Evolutionary conservation across 768 basidiomycete species (phyloP), one percentile per base, ranked within the genome.

Genomic region (Lactarius deliciosus): DNA sequence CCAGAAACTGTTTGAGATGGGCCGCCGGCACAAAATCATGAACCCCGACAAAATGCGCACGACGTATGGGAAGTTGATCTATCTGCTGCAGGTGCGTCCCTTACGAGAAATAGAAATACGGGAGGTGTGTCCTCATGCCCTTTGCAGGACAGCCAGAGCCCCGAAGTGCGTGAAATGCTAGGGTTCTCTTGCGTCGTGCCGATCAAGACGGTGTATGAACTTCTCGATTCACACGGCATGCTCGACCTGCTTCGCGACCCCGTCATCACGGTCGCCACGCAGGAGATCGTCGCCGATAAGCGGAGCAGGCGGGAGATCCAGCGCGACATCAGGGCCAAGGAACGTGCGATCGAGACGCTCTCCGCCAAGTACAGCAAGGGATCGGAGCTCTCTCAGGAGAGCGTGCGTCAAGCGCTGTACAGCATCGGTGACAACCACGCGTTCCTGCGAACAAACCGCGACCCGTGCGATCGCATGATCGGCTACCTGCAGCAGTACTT

Each of bases 41-140:
- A 94, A 94, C 71, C 92, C 92, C 0, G 92, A 94, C 73, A 93
- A 93, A 72, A 93, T 94, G 92, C 83, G 92, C 30, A 87, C 89
- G 34, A 94, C 90, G 9, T 94, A 94, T 68, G 92, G 92, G 11
- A 94, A 94, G 73, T 78, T 94, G 66, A 87, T 93, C 40, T 94
- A 93, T 75, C 78, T 94, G 63, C 82, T 93, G 40, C 90, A 92
- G 83, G 90, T 89, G 68, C 70, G 80, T 73, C 45, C 18, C 30
- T 2, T 54, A 30, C 36, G 10, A 6, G 57, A 5, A 25, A 11
- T 36, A 10, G 54, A 34, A 50, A 43, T 54, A 36, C 1, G 34
- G 58, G 3, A 43, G 16, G 10, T 16, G 57, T n/a, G 62, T 65
- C 61, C 71, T 70, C 41, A 59, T n/a, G 57, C 40, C 41, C 65